phyloP scores from a whole-genome alignment of 2,329 filamentous ascomycete genomes.

The Leptodontidium sp. region DNA sequence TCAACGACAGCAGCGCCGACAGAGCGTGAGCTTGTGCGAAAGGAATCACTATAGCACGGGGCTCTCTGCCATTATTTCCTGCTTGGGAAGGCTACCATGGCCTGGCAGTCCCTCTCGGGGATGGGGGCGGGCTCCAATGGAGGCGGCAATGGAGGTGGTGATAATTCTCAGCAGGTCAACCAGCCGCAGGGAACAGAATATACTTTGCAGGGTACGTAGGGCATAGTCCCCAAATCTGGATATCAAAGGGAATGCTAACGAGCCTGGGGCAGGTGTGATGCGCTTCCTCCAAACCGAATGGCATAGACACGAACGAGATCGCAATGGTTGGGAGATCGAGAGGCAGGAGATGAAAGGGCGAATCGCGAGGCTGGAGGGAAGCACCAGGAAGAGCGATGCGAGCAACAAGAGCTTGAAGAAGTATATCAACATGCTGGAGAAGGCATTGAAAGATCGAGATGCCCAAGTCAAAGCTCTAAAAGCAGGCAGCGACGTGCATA shows the following conservation, averaged over 20 bases:
- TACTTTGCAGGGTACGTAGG: conserved; percentile 68
- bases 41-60: not conserved
- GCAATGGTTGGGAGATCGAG: conserved; percentile 99
- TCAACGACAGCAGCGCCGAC: conserved; percentile 26
- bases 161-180: conserved; percentile 43
- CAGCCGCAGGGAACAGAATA: conserved; percentile 73
- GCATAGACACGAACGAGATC: conserved; percentile 97
- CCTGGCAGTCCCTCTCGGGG: conserved; percentile 74
- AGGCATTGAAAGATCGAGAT: conserved; percentile 84
- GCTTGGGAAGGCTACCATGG: conserved; percentile 55
- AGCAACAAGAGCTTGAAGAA: conserved; percentile 89
- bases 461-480: conserved; percentile 68
- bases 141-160: conserved; percentile 41
- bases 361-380: conserved; percentile 93
- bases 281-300: conserved; percentile 99
- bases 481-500: conserved; percentile 51
- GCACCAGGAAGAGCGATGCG: conserved; percentile 84
- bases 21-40: conserved; percentile 25
- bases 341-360: conserved; percentile 98
- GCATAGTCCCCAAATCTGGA: not conserved
- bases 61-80: not conserved
- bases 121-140: conserved; percentile 49
- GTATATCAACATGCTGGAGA: conserved; percentile 89
- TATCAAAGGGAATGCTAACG: not conserved
- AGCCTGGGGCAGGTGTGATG: conserved; percentile 83